Evolutionary conservation across 371 early-diverging fungal genomes (phyloP).

Genomic region (Cokeromyces recurvatus): DNA sequence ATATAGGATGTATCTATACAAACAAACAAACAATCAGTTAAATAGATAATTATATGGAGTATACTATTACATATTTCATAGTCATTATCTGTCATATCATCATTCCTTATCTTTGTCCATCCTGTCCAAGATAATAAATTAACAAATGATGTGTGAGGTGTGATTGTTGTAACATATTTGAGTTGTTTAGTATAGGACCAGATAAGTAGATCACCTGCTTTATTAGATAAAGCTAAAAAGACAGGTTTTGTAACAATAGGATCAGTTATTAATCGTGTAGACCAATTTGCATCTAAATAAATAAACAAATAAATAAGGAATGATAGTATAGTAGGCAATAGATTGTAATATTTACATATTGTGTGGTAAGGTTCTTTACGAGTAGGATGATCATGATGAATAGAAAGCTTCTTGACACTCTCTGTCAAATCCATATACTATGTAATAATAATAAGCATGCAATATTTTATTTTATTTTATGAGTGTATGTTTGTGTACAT

Average conservation of each 20-base stretch:
- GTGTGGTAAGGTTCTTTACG: slow-evolving; percentile 12
- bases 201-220: slow-evolving; percentile 22
- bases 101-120: slow-evolving; percentile 8
- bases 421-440: slow-evolving; percentile 17
- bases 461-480: not conserved
- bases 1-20: slow-evolving; percentile 7
- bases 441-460: not conserved
- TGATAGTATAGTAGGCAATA: too few relatives aligned
- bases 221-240: slow-evolving; percentile 21
- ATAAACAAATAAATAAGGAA: too few relatives aligned
- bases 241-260: slow-evolving; percentile 13
- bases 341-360: slow-evolving; percentile 14
- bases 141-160: slow-evolving; percentile 10
- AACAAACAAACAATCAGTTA: too few relatives aligned
- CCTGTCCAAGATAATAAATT: slow-evolving; percentile 14
- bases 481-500: not conserved
- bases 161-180: not conserved
- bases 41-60: too few relatives aligned
- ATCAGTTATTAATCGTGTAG: slow-evolving; percentile 10
- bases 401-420: slow-evolving; percentile 2
- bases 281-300: slow-evolving; percentile 13
- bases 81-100: not conserved
- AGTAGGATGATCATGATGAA: not conserved
- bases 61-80: not conserved
- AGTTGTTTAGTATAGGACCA: slow-evolving; percentile 11